These are phyloP conservation scores for Colletotrichum sp. DNA, from an alignment of 2,329 filamentous ascomycete species.

Conservation along the genomic window DNA sequence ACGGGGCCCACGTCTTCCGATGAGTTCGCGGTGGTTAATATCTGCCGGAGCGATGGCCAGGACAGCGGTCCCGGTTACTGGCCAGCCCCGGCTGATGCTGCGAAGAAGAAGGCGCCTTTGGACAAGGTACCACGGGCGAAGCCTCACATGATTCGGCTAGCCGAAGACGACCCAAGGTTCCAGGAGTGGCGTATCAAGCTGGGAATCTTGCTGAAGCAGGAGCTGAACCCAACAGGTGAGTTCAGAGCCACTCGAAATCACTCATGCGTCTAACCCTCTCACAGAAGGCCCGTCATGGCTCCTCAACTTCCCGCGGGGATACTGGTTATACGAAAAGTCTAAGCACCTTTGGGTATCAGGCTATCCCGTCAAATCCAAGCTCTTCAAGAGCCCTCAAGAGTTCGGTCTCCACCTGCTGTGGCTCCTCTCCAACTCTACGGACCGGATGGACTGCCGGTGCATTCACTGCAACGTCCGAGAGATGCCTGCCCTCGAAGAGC, in stretches of 20 bases:
- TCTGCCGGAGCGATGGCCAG: slow-evolving; percentile 51
- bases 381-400: slow-evolving; percentile 59
- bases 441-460: slow-evolving; percentile 56
- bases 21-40: slow-evolving; percentile 30
- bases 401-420: slow-evolving; percentile 58
- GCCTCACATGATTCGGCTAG: slow-evolving; percentile 47
- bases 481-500: slow-evolving; percentile 5
- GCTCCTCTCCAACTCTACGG: slow-evolving; percentile 52
- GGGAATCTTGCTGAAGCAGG: slow-evolving; percentile 50
- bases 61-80: slow-evolving; percentile 51
- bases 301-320: slow-evolving; percentile 48
- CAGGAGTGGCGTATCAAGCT: slow-evolving; percentile 51
- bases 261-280: slow-evolving; percentile 30
- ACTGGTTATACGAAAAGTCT: slow-evolving; percentile 53
- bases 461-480: slow-evolving; percentile 48
- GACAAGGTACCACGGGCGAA: slow-evolving; percentile 44
- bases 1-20: slow-evolving; percentile 2
- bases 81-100: slow-evolving; percentile 32
- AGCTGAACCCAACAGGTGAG: slow-evolving; percentile 37
- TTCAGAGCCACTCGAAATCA: slow-evolving; percentile 33
- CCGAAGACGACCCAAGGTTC: slow-evolving; percentile 48
- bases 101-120: slow-evolving; percentile 34
- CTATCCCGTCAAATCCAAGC: slow-evolving; percentile 51
- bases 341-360: slow-evolving; percentile 56
- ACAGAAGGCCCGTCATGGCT: slow-evolving; percentile 50